Conservation (phyloP, 768 basidiomycete species). For the Boletus pseudo-olivaceus region DNA sequence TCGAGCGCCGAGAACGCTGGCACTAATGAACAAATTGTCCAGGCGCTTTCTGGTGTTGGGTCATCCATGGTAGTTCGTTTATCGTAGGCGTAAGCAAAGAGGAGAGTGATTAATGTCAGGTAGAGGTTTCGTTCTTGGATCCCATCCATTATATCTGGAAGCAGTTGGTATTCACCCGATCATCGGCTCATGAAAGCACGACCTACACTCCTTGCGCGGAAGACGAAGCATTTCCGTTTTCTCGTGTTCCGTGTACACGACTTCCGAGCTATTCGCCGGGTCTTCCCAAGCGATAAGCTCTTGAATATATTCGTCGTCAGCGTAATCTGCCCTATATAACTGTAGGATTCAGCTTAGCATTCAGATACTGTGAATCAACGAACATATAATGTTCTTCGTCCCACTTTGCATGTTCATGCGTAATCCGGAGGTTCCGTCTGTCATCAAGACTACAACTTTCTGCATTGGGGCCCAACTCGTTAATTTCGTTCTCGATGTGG, state of each 20-base stretch:
- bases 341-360: constrained; percentile 1
- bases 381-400: constrained; percentile 85
- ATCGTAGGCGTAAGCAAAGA: constrained; percentile 84
- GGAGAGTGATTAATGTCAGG: constrained; percentile 62
- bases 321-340: constrained; percentile 68
- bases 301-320: constrained; percentile 71
- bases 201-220: constrained; percentile 51
- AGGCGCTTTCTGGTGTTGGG: constrained; percentile 84
- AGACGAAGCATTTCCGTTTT: constrained; percentile 59
- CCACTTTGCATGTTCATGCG: constrained; percentile 74
- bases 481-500: constrained; percentile 79
- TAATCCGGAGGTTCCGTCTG: constrained; percentile 49
- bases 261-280: constrained; percentile 40
- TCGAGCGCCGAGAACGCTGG: constrained; percentile 84
- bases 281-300: constrained; percentile 67
- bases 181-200: neutral
- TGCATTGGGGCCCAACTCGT: constrained; percentile 68
- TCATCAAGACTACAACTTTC: constrained; percentile 53
- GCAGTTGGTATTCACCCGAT: neutral
- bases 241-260: constrained; percentile 70
- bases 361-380: constrained; percentile 21
- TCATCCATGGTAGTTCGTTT: constrained; percentile 72
- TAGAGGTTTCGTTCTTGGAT: constrained; percentile 61
- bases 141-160: constrained; percentile 57
- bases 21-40: constrained; percentile 73